Conservation (phyloP, 768 basidiomycete genomes). For the Guyanaporus albipodus region DNA sequence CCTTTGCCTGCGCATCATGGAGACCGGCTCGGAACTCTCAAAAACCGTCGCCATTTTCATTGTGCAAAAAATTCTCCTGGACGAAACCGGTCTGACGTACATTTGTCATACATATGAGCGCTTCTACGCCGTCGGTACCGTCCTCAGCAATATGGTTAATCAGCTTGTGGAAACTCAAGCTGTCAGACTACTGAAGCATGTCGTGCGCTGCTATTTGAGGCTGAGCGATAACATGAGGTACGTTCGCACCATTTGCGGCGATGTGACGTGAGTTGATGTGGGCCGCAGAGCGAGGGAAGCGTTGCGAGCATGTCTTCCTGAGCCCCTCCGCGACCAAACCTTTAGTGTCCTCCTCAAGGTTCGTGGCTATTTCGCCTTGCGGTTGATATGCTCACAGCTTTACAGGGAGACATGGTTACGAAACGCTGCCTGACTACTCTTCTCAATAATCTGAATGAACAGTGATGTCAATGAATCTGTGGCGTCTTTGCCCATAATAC, state of each 20-base stretch:
- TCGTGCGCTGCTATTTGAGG: constrained; percentile 94
- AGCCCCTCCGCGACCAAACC: constrained; percentile 90
- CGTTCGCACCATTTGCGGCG: constrained; percentile 25
- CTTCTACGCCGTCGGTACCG: constrained; percentile 98
- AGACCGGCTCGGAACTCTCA: constrained; percentile 96
- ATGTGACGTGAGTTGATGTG: constrained; percentile 10
- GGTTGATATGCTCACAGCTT: constrained; percentile 11
- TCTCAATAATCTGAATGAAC: constrained; percentile 81
- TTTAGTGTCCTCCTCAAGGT: constrained; percentile 91
- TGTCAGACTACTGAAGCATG: constrained; percentile 93
- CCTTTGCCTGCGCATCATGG: constrained; percentile 98
- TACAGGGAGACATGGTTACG: constrained; percentile 94
- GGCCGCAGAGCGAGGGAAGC: constrained; percentile 84
- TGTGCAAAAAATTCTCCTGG: constrained; percentile 95
- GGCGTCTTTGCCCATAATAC: constrained; percentile 1
- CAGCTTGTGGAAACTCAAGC: constrained; percentile 98
- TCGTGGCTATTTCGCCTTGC: constrained; percentile 11
- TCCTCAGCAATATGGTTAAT: constrained; percentile 97
- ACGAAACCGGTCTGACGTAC: constrained; percentile 96
- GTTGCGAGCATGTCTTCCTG: constrained; percentile 90
- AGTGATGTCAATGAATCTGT: constrained; percentile 34
- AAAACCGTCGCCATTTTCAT: constrained; percentile 99
- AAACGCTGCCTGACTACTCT: constrained; percentile 90
- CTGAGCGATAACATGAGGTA: constrained; percentile 94
- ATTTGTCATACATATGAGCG: constrained; percentile 99